Conservation (phyloP, 768 basidiomycete species). For the Kwoniella dendrophila region DNA sequence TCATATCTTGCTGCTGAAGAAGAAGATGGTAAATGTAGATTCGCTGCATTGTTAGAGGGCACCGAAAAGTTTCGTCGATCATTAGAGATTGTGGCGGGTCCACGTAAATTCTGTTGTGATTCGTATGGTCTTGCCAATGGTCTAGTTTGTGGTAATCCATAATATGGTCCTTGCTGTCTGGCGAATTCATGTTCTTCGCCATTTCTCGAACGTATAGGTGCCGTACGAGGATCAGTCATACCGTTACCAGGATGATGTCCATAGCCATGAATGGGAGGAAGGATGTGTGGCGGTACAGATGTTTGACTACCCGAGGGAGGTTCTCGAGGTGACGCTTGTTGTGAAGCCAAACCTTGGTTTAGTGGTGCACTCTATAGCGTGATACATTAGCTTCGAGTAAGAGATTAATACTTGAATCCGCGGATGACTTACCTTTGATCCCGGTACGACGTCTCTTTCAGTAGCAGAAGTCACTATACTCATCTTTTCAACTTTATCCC, state of each 20-base stretch:
- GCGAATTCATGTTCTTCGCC: slow-evolving; percentile 41
- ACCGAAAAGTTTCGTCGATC: slow-evolving; percentile 17
- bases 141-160: slow-evolving; percentile 15
- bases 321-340: slow-evolving; percentile 40
- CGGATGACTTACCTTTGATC: slow-evolving; percentile 41
- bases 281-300: slow-evolving; percentile 33
- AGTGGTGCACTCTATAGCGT: slow-evolving; percentile 43
- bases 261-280: slow-evolving; percentile 26
- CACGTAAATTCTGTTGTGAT: neutral
- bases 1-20: slow-evolving; percentile 7
- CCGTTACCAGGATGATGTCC: slow-evolving; percentile 23
- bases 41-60: slow-evolving; percentile 2
- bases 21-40: slow-evolving; percentile 4
- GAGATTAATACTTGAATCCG: no score
- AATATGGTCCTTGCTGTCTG: slow-evolving; percentile 39
- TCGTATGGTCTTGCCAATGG: slow-evolving; percentile 8
- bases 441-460: slow-evolving; percentile 39
- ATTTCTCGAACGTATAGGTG: slow-evolving; percentile 31
- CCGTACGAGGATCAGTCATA: slow-evolving; percentile 37
- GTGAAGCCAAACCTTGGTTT: slow-evolving; percentile 38
- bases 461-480: slow-evolving; percentile 39
- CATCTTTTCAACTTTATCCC: slow-evolving; percentile 49
- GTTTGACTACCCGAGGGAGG: slow-evolving; percentile 39
- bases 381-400: neutral
- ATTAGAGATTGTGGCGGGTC: neutral